Percentiles rank a stretch among this genome's conserved stretches.
These are phyloP conservation scores for Aspergillus brasiliensis DNA, from an alignment of 2,329 filamentous ascomycete genomes.

Conservation along the genomic window DNA sequence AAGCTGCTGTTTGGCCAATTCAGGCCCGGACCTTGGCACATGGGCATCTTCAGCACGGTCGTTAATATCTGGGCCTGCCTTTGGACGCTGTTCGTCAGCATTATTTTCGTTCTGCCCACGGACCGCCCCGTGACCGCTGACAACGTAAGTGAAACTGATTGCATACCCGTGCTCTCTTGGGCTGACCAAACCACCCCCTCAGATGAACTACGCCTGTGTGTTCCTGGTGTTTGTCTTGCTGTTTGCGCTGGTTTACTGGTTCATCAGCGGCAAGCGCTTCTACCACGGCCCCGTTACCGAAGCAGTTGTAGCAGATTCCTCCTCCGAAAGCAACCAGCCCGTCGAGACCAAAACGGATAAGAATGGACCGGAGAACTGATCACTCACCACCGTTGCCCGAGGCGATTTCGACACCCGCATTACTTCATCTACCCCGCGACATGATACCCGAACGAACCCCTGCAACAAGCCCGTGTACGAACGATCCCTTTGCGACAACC, in stretches of 20 bases:
- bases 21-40: conserved; percentile 7
- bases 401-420: too few species aligned
- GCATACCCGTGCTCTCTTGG: not conserved
- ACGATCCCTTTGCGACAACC: not conserved
- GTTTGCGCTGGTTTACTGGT: conserved; percentile 6
- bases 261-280: conserved; percentile 3
- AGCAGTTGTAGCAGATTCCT: conserved; percentile 3
- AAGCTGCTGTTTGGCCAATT: conserved; percentile 6
- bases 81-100: conserved; percentile 2
- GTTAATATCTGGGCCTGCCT: conserved; percentile 3
- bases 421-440: not conserved
- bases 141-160: not conserved
- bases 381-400: too few species aligned
- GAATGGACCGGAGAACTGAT: not conserved
- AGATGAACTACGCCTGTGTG: conserved; percentile 9
- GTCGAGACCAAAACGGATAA: not conserved
- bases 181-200: not conserved
- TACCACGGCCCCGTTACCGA: conserved; percentile 2
- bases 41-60: not conserved
- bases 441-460: not conserved
- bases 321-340: not conserved
- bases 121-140: not conserved
- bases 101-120: conserved; percentile 5
- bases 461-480: not conserved
- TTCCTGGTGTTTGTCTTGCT: conserved; percentile 5